A percentile compares a stretch with the other conserved stretches of the same genome.
Evolutionary conservation across 2,329 filamentous ascomycete genomes (phyloP).

Genomic region (Colletotrichum melonis): DNA sequence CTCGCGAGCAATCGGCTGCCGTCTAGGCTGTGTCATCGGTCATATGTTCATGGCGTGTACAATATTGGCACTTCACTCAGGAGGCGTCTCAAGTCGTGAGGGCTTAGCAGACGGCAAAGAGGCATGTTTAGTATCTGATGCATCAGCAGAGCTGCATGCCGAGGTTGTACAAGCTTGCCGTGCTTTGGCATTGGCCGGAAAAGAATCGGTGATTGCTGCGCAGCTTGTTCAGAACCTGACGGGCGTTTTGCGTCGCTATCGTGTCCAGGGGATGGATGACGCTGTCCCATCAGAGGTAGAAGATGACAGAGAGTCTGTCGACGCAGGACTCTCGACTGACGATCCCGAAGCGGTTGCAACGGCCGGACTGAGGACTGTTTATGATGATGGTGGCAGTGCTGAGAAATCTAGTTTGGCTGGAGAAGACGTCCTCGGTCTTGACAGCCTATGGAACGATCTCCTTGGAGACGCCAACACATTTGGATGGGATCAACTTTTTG

Average conservation of each 20-base stretch:
- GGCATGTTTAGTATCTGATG: background rate
- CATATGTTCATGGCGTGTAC: slow-evolving; percentile 40
- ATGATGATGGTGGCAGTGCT: background rate
- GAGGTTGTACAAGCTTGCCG: slow-evolving; percentile 37
- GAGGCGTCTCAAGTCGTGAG: slow-evolving; percentile 15
- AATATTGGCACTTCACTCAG: slow-evolving; percentile 36
- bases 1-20: background rate
- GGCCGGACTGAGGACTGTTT: background rate
- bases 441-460: slow-evolving; percentile 38
- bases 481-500: slow-evolving; percentile 40
- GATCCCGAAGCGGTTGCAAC: background rate
- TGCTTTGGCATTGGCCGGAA: slow-evolving; percentile 35
- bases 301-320: background rate
- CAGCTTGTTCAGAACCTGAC: slow-evolving; percentile 37
- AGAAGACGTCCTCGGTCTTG: slow-evolving; percentile 17
- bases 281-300: background rate
- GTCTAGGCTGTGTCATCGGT: slow-evolving; percentile 39
- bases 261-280: slow-evolving; percentile 23
- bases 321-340: background rate
- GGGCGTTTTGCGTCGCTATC: slow-evolving; percentile 37
- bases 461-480: slow-evolving; percentile 32
- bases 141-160: slow-evolving; percentile 15
- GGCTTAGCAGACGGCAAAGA: background rate
- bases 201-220: slow-evolving; percentile 38
- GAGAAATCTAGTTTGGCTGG: background rate